Evolutionary conservation across 495 filamentous ascomycete species (phyloP), one percentile per base, ranked within the genome.

Genomic region (Elasticomyces elasticus): DNA sequence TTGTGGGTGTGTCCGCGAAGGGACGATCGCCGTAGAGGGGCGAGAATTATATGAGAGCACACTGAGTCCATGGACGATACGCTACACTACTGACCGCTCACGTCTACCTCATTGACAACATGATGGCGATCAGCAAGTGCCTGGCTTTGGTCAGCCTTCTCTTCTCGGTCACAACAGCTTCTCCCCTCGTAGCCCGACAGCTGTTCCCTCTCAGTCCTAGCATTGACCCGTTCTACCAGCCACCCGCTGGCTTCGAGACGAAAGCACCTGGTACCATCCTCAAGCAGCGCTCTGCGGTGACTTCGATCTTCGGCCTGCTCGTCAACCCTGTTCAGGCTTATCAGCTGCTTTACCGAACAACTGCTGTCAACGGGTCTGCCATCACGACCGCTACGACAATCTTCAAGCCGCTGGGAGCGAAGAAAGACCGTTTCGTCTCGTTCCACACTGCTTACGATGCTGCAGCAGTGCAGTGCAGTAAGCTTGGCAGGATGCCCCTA

Each of bases 141-240:
- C n/a, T n/a, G n/a, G n/a, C n/a, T n/a, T n/a, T n/a, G n/a, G n/a
- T n/a, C n/a, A n/a, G n/a, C n/a, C n/a, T n/a, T n/a, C n/a, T n/a
- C n/a, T n/a, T n/a, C n/a, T n/a, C n/a, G n/a, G n/a, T n/a, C n/a
- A n/a, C n/a, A n/a, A n/a, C n/a, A n/a, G n/a, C n/a, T n/a, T n/a
- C n/a, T n/a, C n/a, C n/a, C n/a, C n/a, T n/a, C n/a, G n/a, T n/a
- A n/a, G n/a, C n/a, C n/a, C n/a, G n/a, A n/a, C n/a, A n/a, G n/a
- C 40, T 44, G 12, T 20, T 44, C 7, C 40, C 40, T 13, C 40
- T 44, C 19, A 10, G 10, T 7, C 40, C 40, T 20, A 44, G 19
- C 40, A 22, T 48, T 27, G 49, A 52, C 24, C 49, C 49, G 31
- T 52, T 52, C 37, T 52, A 52, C 37, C 11, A 41, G 4, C 33